Evolutionary conservation across 208 protist genomes (phyloP), one percentile per base, ranked within the genome.

Genomic region (Trypanosoma scelopori): DNA sequence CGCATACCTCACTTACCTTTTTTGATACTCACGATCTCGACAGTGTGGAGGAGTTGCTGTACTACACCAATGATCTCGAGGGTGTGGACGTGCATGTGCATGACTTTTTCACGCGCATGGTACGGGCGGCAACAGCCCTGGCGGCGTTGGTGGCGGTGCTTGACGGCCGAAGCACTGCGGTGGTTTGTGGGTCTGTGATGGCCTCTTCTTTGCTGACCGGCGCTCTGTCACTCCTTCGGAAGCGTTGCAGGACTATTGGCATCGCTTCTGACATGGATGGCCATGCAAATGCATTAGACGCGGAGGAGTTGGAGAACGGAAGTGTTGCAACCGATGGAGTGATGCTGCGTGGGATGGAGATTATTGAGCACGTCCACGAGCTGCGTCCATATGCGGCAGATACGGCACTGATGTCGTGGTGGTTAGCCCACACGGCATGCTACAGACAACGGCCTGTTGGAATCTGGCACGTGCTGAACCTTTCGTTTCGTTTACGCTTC

Each of bases 41-140:
- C 18, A 79, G 85, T 57, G 61, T 93, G 18, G 87, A 93, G 71
- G 70, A 81, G 57, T 74, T 93, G 4, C 51, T 91, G 27, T 91
- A 87, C 69, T 91, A 91, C 73, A 71, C 81, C 1, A 89, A 91
- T 63, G 87, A 93, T 66, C 73, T 93, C 43, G 87, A 93, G 49
- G 87, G 87, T 20, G 82, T 93, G 7, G 87, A 93, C 60, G 84
- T 93, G 53, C 79, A 87, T 61, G 71, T 89, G 58, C 81, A 91
- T 60, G 65, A 79, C 28, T 89, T 78, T 59, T 9, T 84, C 37
- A 72, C 74, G 27, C 13, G 61, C 42, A 35, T 78, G 18, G 35
- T 78, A 20, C 64, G 56, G 25, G 74, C 76, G 1, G 52, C 72
- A 15, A 67, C 70, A 23, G 51, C 65, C 12, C 46, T 84, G 67